phyloP scores from a whole-genome alignment of 1,139 yeast genomes.

The Candida albicans region DNA sequence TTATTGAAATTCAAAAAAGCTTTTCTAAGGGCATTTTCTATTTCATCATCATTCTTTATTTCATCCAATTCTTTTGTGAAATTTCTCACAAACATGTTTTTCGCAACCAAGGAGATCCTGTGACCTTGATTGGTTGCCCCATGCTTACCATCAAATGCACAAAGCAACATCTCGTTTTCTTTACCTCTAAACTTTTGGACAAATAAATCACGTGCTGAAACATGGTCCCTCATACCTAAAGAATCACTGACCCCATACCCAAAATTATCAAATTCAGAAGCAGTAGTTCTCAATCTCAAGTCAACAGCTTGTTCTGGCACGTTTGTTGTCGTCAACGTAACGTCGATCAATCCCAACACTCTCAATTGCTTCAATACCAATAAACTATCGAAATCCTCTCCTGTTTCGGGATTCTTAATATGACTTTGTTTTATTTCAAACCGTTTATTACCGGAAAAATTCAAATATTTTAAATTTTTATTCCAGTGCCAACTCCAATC shows the following conservation, averaged over 20 bases:
- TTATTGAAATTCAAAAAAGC: conserved; percentile 79
- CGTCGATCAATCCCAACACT: conserved; percentile 89
- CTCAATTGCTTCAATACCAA: conserved; percentile 68
- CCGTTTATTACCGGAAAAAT: conserved; percentile 89
- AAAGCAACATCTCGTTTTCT: conserved; percentile 67
- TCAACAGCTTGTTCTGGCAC: conserved; percentile 88
- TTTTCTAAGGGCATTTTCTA: conserved; percentile 71
- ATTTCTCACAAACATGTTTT: conserved; percentile 64
- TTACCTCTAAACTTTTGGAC: conserved; percentile 86
- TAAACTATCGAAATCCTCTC: conserved; percentile 70
- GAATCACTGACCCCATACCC: conserved; percentile 92
- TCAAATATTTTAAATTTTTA: conserved; percentile 70
- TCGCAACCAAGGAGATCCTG: conserved; percentile 69
- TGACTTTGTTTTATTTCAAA: conserved; percentile 78
- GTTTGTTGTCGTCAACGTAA: conserved; percentile 77
- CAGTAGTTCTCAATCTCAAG: conserved; percentile 87
- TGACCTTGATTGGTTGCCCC: conserved; percentile 61
- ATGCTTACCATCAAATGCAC: conserved; percentile 84
- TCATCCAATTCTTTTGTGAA: conserved; percentile 64
- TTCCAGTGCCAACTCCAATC: conserved; percentile 99
- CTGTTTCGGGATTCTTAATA: conserved; percentile 44
- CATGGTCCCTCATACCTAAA: conserved; percentile 65
- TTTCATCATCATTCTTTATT: conserved; percentile 43
- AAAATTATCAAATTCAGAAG: conserved; percentile 75
- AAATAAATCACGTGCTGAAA: conserved; percentile 81